Evolutionary conservation across 2,329 filamentous ascomycete genomes (phyloP), one percentile per base, ranked within the genome.

Genomic region (Alternaria burnsii): DNA sequence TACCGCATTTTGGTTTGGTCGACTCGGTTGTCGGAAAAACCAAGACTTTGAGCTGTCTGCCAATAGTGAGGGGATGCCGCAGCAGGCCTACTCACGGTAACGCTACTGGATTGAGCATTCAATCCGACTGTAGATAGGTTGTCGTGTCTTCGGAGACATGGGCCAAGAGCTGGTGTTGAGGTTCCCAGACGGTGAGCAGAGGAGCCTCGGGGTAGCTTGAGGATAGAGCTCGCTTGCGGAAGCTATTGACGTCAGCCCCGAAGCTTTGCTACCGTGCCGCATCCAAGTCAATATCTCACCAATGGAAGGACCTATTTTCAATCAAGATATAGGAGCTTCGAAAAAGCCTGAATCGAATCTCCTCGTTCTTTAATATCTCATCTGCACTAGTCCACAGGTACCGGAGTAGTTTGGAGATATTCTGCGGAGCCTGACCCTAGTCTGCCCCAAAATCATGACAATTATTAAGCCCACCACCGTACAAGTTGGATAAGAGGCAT

Each of bases 1-100:
- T 59, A 47, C 63, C 56, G 56, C 38, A 41, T 68, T 61, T 22
- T 12, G 44, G 20, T 22, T 20, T 55, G 53, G 44, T 32, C 12
- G 26, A 52, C 34, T 57, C 41, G 46, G 50, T 28, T 38, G 41
- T 53, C 55, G 65, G 66, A 63, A 61, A 69, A 68, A 62, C 58
- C 62, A 67, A 70, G 65, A 63, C 53, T 28, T 40, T 4, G 30
- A 2, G 24, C 50, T 47, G 22, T 22, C 5, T 55, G 42, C 46
- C 22, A 38, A 54, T 5, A 24, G 24, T 62, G 57, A 55, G 55
- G 46, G 40, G 48, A 52, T 2, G 28, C 12, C 32, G 52, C 6
- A 28, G 47, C 12, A 42, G 24, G 30, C 42, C 52, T 5, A 7
- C 3, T 36, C 11, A 47, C 55, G 52, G 57, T 4, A 47, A 28